A percentile compares a stretch with the other conserved stretches of the same genome.
Conservation (phyloP, 495 filamentous ascomycete species). For the Cercophora scortea region DNA sequence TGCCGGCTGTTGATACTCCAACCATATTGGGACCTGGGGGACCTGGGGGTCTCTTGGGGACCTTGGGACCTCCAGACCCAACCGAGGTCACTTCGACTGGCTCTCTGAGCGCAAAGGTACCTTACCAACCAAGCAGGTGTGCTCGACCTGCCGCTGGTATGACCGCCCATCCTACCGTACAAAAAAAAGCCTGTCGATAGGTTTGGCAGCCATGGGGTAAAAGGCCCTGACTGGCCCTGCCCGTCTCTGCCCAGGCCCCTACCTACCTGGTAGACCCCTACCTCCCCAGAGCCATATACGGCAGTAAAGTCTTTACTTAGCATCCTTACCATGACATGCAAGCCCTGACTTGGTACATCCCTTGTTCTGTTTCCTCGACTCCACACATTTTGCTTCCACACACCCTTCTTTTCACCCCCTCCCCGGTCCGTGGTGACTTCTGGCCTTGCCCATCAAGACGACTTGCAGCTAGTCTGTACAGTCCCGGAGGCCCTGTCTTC, state of each 20-base stretch:
- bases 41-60: background rate
- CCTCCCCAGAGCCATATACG: background rate
- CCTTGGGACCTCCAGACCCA: constrained; percentile 1
- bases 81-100: constrained; percentile 6
- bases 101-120: constrained; percentile 7
- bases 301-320: constrained; percentile 3
- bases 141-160: constrained; percentile 6
- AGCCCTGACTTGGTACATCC: constrained; percentile 18
- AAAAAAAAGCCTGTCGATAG: constrained; percentile 4
- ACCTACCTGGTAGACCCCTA: constrained; percentile 1
- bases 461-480: constrained; percentile 16
- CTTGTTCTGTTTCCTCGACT: constrained; percentile 17
- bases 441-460: constrained; percentile 11
- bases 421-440: constrained; percentile 2
- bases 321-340: constrained; percentile 14
- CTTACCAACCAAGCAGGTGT: background rate
- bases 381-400: constrained; percentile 13
- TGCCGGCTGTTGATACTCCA: constrained; percentile 9
- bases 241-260: constrained; percentile 13
- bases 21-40: constrained; percentile 1
- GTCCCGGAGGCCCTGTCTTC: constrained; percentile 11
- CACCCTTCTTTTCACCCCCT: constrained; percentile 7
- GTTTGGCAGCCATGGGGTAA: constrained; percentile 20
- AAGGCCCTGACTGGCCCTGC: constrained; percentile 18
- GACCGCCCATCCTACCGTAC: constrained; percentile 7